Evolutionary conservation across 2,329 filamentous ascomycete species (phyloP), one percentile per base, ranked within the genome.

Genomic region (Hyphodiscus sp.): DNA sequence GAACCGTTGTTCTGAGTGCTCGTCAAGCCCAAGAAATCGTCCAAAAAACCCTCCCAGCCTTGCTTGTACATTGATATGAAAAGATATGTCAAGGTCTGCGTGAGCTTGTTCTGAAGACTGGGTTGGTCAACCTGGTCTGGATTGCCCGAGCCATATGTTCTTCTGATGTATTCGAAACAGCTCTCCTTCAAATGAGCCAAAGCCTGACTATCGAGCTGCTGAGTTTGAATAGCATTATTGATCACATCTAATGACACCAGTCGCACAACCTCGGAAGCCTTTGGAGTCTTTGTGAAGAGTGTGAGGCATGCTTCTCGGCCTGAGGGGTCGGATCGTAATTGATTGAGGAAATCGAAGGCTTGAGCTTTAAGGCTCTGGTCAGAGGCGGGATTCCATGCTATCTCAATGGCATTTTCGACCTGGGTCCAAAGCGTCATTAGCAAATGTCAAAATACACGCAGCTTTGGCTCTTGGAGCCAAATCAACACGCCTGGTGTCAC

Each of bases 351-450:
- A 51, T 90, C 82, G 69, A 89, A 87, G 61, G 92, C 91, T 75
- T 96, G 91, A 56, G 75, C 73, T 73, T 92, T 91, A 67, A 95
- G 78, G 61, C 77, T 73, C 66, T 81, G 83, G 71, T 91, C 83
- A 65, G 90, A 87, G 65, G 80, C 74, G 55, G 89, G 89, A 72
- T 92, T 86, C 76, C 85, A 94, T 72, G 90, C 89, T 74, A 97
- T 95, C 72, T 94, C 84, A 75, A 97, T 94, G 72, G 94, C 94
- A 75, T 89, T 92, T 75, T 94, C 88, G 71, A 96, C 85, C 89
- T 96, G 81, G 41, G 29, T 54, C n/a, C n/a, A 43, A 47, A 16
- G 51, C 16, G 48, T 11, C 26, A 38, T 65, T 48, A 63, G 55
- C 23, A 49, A 11, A 38, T 41, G 20, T 54, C 20, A 16, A n/a